Percentiles rank a stretch among this genome's conserved stretches.
Evolutionary conservation across 805 yeast species (phyloP).

Genomic region (Monosporozyma unispora): DNA sequence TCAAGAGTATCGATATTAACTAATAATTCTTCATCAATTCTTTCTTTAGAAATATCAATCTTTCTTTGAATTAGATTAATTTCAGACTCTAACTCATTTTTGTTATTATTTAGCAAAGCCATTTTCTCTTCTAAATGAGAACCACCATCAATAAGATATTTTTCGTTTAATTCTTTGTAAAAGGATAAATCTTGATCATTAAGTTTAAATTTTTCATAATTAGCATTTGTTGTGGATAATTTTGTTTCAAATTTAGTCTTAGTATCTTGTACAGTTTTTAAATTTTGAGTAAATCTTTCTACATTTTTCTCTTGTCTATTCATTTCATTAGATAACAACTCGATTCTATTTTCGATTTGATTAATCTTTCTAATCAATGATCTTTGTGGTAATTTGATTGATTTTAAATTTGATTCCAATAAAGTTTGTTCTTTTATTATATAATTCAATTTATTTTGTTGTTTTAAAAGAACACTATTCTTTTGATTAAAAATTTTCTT

Average conservation of each 20-base stretch:
- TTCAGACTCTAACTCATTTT: conserved; percentile 35
- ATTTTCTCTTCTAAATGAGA: conserved; percentile 45
- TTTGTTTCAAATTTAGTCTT: conserved; percentile 31
- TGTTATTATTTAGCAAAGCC: conserved; percentile 35
- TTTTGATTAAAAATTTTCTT: conserved; percentile 39
- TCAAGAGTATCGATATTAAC: conserved; percentile 29
- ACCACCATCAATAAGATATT: conserved; percentile 50
- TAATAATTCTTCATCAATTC: conserved; percentile 29
- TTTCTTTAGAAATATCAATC: conserved; percentile 29
- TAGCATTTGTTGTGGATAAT: conserved; percentile 20
- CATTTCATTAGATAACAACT: conserved; percentile 43
- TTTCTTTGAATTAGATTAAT: conserved; percentile 32
- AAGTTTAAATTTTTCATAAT: conserved; percentile 30
- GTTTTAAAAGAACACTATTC: conserved; percentile 34
- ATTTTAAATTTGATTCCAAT: conserved; percentile 43
- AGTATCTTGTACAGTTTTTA: conserved; percentile 38
- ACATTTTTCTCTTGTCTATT: conserved; percentile 41
- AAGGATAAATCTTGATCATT: conserved; percentile 44
- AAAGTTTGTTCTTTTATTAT: conserved; percentile 36
- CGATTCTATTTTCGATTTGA: conserved; percentile 39
- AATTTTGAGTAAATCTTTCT: conserved; percentile 37
- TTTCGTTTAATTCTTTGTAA: conserved; percentile 49
- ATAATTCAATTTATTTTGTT: conserved; percentile 23
- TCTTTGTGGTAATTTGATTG: conserved; percentile 49
- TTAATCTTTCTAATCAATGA: conserved; percentile 40